Conservation (phyloP, 1,284 basidiomycete species). For the Ceratobasidium sp. region DNA sequence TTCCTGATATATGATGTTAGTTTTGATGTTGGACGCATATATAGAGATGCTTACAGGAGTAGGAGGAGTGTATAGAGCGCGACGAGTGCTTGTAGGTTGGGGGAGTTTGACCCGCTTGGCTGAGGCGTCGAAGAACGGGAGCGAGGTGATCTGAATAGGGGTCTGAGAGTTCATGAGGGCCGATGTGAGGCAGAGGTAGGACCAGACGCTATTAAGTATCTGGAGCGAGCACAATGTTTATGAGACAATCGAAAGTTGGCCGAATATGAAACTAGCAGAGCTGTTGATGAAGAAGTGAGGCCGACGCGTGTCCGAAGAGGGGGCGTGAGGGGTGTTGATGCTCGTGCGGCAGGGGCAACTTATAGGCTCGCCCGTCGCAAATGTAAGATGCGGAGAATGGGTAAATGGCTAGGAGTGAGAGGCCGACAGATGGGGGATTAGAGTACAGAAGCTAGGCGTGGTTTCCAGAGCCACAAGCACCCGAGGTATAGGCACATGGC, state of each 20-base stretch:
- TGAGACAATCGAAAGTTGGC: slow-evolving; percentile 13
- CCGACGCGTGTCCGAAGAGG: slow-evolving; percentile 27
- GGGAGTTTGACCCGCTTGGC: slow-evolving; percentile 28
- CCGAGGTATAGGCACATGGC: slow-evolving; percentile 6
- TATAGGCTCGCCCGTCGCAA: not conserved
- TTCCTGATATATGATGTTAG: not conserved
- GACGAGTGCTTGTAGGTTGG: slow-evolving; percentile 10
- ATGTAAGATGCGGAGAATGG: not conserved
- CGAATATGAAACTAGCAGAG: slow-evolving; percentile 17
- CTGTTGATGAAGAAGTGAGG: slow-evolving; percentile 10
- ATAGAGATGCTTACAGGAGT: not conserved
- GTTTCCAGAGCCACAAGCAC: not conserved
- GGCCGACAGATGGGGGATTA: slow-evolving; percentile 9
- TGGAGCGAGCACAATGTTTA: not conserved
- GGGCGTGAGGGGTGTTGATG: slow-evolving; percentile 20
- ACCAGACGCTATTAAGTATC: slow-evolving; percentile 20
- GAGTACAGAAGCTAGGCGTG: slow-evolving; percentile 21
- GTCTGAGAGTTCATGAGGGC: slow-evolving; percentile 29
- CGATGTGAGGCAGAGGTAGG: not conserved
- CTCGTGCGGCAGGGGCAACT: not conserved
- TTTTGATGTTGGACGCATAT: not conserved
- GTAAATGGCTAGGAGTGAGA: not conserved
- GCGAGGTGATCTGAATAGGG: not conserved
- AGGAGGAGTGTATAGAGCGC: not conserved
- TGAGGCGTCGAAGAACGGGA: slow-evolving; percentile 38